These are phyloP conservation scores for Berberis vulgaris DNA, from an alignment of 164 flowering plant genomes.

Conservation along the genomic window DNA sequence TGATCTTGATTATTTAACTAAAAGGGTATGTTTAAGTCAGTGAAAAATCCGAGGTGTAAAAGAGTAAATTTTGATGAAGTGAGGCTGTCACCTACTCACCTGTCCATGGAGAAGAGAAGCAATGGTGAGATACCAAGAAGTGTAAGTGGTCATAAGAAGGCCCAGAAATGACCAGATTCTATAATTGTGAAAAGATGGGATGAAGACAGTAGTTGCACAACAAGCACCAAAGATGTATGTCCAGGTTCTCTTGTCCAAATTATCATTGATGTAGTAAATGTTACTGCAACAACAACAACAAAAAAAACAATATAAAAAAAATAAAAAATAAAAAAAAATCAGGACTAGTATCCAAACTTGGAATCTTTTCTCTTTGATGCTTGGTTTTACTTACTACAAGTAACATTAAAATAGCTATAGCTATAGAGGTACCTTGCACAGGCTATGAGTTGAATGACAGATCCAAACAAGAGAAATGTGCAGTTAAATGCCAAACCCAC, in stretches of 20 bases:
- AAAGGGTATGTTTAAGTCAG: too few relatives aligned
- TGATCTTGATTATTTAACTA: too few relatives aligned
- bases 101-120: conserved; percentile 93
- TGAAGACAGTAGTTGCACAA: conserved; percentile 98
- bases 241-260: conserved; percentile 99
- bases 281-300: conserved; percentile 47
- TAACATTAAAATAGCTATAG: conserved; percentile 1
- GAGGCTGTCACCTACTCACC: conserved; percentile 33
- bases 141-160: conserved; percentile 90
- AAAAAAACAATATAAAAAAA: background rate
- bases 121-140: conserved; percentile 95
- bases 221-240: conserved; percentile 99
- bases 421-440: conserved; percentile 73
- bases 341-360: too few relatives aligned
- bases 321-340: background rate
- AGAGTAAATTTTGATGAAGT: too few relatives aligned
- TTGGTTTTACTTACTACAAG: background rate
- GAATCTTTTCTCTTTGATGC: too few relatives aligned
- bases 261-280: conserved; percentile 95
- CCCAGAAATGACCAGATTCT: conserved; percentile 98
- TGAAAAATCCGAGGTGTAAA: too few relatives aligned
- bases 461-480: conserved; percentile 98
- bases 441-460: conserved; percentile 98
- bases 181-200: conserved; percentile 97
- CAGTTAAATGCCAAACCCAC: conserved; percentile 97